Evolutionary conservation across 257 asterid species (phyloP).

Genomic region (Gentiana dahurica): DNA sequence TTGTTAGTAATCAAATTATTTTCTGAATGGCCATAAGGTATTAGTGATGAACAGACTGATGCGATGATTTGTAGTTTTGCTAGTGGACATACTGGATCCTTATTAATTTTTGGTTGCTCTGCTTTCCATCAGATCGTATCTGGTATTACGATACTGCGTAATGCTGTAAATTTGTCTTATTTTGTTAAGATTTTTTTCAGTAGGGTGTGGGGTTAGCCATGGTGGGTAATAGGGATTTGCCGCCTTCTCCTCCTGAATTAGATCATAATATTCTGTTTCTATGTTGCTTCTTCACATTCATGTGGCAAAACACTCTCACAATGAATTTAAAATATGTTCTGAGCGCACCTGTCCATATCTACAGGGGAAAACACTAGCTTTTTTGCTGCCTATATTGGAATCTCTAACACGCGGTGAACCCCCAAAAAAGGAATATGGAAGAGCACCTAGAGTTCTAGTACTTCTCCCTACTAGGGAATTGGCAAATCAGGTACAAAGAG

Average conservation of each 20-base stretch:
- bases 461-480: conserved; percentile 94
- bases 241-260: neutral
- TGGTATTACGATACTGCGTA: too few relatives aligned
- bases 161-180: too few relatives aligned
- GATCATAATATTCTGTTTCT: neutral
- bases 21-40: too few relatives aligned
- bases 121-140: too few relatives aligned
- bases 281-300: neutral
- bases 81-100: too few relatives aligned
- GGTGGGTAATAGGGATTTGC: neutral
- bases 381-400: conserved; percentile 85
- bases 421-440: conserved; percentile 69
- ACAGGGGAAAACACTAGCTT: conserved; percentile 94
- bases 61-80: too few relatives aligned
- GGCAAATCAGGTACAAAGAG: conserved; percentile 64
- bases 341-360: neutral
- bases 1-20: too few relatives aligned
- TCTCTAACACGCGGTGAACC: conserved; percentile 68
- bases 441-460: conserved; percentile 80
- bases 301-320: neutral
- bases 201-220: neutral
- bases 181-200: neutral
- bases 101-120: too few relatives aligned
- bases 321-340: neutral
- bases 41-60: too few relatives aligned